Conservation (phyloP, 805 yeast species). For the Pichia insulana region DNA sequence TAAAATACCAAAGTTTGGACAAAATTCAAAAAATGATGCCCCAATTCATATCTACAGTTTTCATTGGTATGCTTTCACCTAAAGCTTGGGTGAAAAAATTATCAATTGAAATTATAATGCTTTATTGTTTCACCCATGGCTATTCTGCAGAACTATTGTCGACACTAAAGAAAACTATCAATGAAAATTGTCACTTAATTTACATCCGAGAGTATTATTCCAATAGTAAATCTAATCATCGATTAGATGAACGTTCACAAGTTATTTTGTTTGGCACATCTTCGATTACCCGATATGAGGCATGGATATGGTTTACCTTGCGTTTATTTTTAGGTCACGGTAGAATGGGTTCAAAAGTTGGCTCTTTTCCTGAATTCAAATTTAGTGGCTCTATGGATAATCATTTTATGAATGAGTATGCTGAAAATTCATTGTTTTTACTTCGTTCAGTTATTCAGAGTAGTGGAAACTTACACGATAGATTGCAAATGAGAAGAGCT, state of each 20-base stretch:
- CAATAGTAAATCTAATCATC: constrained; percentile 11
- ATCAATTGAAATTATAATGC: constrained; percentile 68
- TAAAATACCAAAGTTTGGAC: constrained; percentile 61
- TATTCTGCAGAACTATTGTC: constrained; percentile 15
- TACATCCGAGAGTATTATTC: constrained; percentile 23
- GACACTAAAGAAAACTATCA: constrained; percentile 23
- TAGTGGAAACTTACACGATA: constrained; percentile 26
- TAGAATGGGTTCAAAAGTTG: constrained; percentile 81
- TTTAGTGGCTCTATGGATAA: constrained; percentile 48
- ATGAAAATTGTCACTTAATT: constrained; percentile 28
- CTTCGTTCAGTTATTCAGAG: constrained; percentile 41
- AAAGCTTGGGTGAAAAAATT: constrained; percentile 71
- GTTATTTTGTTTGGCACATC: constrained; percentile 20
- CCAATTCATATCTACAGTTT: constrained; percentile 55
- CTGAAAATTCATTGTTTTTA: constrained; percentile 41
- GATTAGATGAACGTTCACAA: constrained; percentile 22
- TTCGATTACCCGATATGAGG: constrained; percentile 24
- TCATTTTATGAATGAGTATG: constrained; percentile 47
- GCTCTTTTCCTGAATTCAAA: constrained; percentile 78
- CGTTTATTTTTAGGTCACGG: constrained; percentile 57
- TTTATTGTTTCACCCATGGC: constrained; percentile 35
- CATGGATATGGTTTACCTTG: constrained; percentile 27
- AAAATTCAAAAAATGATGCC: constrained; percentile 44
- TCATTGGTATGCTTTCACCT: constrained; percentile 73
- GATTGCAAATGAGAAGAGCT: constrained; percentile 41